Conservation (phyloP, 2,329 filamentous ascomycete genomes). For the Lecanicillium sp. region DNA sequence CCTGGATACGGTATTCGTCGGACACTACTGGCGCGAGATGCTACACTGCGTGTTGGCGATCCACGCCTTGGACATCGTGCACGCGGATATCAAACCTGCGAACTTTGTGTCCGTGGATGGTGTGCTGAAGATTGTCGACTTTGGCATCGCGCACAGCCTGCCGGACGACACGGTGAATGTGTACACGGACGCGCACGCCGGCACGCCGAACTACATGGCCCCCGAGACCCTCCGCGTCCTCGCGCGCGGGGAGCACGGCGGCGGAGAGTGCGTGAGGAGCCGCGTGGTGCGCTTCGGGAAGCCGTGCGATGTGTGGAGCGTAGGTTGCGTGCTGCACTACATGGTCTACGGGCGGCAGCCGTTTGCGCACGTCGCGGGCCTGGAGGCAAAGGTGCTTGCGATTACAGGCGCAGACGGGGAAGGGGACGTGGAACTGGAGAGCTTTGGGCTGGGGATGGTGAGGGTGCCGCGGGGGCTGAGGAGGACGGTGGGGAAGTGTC, state of each 20-base stretch:
- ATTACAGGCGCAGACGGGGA: background rate
- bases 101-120: constrained; percentile 85
- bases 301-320: constrained; percentile 80
- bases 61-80: constrained; percentile 76
- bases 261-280: background rate
- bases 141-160: constrained; percentile 87
- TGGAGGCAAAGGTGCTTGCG: background rate
- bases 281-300: constrained; percentile 63
- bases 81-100: constrained; percentile 84
- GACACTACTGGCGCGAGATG: constrained; percentile 94
- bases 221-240: constrained; percentile 68
- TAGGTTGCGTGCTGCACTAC: constrained; percentile 89
- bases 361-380: constrained; percentile 68
- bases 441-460: background rate
- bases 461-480: background rate
- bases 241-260: background rate
- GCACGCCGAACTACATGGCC: constrained; percentile 91
- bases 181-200: constrained; percentile 82
- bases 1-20: constrained; percentile 3
- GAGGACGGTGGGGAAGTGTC: background rate
- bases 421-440: background rate
- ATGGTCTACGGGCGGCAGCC: constrained; percentile 83
- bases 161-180: constrained; percentile 85
- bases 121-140: constrained; percentile 82
- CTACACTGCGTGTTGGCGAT: constrained; percentile 83